Evolutionary conservation across 2,329 filamentous ascomycete species (phyloP).

Genomic region (Exophiala sp.): DNA sequence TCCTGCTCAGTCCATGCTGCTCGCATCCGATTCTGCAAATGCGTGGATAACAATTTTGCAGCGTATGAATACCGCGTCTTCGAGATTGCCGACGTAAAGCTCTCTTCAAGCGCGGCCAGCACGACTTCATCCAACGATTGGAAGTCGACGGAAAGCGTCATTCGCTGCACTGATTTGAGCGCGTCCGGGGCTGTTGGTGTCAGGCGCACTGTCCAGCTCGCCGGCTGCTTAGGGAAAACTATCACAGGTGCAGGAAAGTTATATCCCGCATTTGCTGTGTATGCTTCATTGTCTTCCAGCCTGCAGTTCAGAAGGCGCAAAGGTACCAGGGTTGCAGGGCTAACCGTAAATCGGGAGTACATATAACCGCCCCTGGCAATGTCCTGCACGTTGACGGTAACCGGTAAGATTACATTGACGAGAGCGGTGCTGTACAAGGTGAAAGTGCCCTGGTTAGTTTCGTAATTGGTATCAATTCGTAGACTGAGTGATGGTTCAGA

Average conservation of each 20-base stretch:
- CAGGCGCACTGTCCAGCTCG: constrained; percentile 43
- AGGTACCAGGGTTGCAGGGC: constrained; percentile 69
- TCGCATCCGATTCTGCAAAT: constrained; percentile 45
- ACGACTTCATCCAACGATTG: constrained; percentile 71
- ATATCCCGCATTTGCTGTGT: constrained; percentile 49
- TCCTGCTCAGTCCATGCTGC: constrained; percentile 44
- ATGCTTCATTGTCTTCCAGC: constrained; percentile 62
- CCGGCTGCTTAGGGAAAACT: constrained; percentile 75
- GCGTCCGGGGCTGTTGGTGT: constrained; percentile 8
- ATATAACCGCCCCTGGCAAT: constrained; percentile 78
- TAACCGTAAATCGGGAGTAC: constrained; percentile 87
- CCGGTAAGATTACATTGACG: constrained; percentile 67
- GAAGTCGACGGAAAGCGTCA: constrained; percentile 64
- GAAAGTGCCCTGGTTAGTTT: constrained; percentile 60
- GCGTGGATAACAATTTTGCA: constrained; percentile 47
- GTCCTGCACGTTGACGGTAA: constrained; percentile 95
- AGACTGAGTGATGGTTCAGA: constrained; percentile 56
- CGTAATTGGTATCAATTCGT: constrained; percentile 69
- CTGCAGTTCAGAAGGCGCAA: constrained; percentile 66
- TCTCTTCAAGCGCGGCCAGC: constrained; percentile 41
- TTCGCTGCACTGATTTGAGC: constrained; percentile 1
- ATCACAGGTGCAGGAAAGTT: constrained; percentile 45
- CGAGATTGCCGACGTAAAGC: constrained; percentile 45
- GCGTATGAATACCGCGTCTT: constrained; percentile 44
- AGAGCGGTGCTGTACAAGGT: constrained; percentile 57